These are phyloP conservation scores for Hemerocallis citrina DNA, from an alignment of 106 monocot species.

Conservation along the genomic window DNA sequence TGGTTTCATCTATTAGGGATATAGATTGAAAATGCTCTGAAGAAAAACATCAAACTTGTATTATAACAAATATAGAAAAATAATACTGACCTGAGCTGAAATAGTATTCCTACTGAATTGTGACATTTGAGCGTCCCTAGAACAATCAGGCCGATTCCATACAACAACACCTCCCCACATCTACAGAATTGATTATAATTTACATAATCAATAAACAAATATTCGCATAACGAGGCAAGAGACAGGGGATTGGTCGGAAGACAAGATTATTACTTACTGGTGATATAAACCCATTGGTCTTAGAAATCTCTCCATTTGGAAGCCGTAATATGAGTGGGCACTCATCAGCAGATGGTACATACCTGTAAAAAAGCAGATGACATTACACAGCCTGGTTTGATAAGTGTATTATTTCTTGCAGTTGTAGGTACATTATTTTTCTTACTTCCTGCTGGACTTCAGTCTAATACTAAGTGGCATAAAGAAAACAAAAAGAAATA, in stretches of 20 bases:
- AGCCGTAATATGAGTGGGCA: constrained; percentile 75
- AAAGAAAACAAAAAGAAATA: not conserved
- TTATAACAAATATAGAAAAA: constrained; percentile 1
- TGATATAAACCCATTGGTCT: constrained; percentile 90
- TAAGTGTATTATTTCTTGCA: not conserved
- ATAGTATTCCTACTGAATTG: constrained; percentile 25
- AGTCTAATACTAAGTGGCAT: not conserved
- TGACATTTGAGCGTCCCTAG: constrained; percentile 15
- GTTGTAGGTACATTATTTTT: too few relatives aligned
- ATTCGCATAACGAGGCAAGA: not conserved
- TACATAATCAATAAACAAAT: not conserved
- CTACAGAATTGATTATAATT: constrained; percentile 26
- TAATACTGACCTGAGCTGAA: constrained; percentile 37
- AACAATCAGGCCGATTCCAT: constrained; percentile 84
- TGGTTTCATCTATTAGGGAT: too few relatives aligned
- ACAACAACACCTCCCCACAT: constrained; percentile 96
- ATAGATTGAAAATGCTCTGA: too few relatives aligned
- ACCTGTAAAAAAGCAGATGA: constrained; percentile 28
- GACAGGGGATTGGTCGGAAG: too few relatives aligned
- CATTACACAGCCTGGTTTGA: not conserved
- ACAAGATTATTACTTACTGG: constrained; percentile 49
- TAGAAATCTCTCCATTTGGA: constrained; percentile 60
- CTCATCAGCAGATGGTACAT: constrained; percentile 79
- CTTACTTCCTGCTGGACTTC: not conserved
- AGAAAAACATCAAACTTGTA: too few relatives aligned